A percentile compares a stretch with the other conserved stretches of the same genome.
Evolutionary conservation across 1,139 yeast genomes (phyloP).

Genomic region (Diutina ranongensis): DNA sequence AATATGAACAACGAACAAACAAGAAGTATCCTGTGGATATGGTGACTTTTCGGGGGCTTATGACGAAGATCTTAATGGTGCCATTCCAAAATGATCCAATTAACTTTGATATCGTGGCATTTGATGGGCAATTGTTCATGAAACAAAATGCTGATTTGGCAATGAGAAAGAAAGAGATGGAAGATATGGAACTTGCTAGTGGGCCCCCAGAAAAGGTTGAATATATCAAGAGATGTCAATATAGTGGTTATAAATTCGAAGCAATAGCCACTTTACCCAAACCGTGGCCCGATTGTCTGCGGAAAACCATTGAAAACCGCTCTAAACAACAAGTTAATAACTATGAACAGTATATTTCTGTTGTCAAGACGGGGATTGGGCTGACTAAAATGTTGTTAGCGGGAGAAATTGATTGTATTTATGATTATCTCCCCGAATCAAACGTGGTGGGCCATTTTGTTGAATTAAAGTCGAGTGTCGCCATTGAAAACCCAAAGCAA

Average conservation of each 20-base stretch:
- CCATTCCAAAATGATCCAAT: slow-evolving; percentile 51
- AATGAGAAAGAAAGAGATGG: slow-evolving; percentile 18
- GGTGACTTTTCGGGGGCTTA: slow-evolving; percentile 74
- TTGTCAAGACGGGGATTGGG: slow-evolving; percentile 80
- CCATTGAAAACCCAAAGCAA: slow-evolving; percentile 40
- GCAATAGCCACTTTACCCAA: slow-evolving; percentile 59
- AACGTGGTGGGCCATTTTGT: slow-evolving; percentile 62
- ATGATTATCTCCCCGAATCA: slow-evolving; percentile 60
- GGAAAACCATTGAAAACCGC: slow-evolving; percentile 59
- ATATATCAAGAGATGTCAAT: slow-evolving; percentile 34
- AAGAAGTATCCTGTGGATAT: slow-evolving; percentile 49
- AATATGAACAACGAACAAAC: slow-evolving; percentile 39
- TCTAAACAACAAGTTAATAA: slow-evolving; percentile 47
- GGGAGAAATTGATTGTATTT: slow-evolving; percentile 87
- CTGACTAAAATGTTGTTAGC: slow-evolving; percentile 57
- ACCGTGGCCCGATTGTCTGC: slow-evolving; percentile 62
- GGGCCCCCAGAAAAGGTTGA: slow-evolving; percentile 25
- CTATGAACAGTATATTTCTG: slow-evolving; percentile 66
- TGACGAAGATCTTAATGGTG: slow-evolving; percentile 54
- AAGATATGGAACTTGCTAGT: slow-evolving; percentile 13
- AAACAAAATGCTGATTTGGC: slow-evolving; percentile 43
- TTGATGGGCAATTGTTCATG: slow-evolving; percentile 81
- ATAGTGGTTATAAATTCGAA: slow-evolving; percentile 80
- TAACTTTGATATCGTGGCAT: slow-evolving; percentile 47
- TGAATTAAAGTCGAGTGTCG: slow-evolving; percentile 67